Conservation (phyloP, 139 green algal species). For the Closterium sp. region DNA sequence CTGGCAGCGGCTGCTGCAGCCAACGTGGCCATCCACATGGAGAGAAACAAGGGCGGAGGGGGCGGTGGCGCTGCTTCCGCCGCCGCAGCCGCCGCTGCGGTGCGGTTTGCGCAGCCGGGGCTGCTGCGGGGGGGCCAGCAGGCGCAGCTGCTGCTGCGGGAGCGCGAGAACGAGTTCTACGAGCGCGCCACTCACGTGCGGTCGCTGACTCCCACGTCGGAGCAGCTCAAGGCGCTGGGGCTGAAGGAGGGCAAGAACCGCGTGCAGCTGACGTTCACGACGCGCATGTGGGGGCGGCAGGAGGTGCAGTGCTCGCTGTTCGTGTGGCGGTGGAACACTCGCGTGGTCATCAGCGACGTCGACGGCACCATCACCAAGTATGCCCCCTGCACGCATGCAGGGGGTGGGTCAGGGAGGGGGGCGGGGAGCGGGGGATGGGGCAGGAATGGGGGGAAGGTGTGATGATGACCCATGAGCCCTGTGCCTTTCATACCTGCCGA, state of each 20-base stretch:
- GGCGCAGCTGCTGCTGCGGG: not conserved
- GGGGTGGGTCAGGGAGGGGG: too few species aligned
- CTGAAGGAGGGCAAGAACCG: slow-evolving; percentile 76
- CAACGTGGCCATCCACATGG: not conserved
- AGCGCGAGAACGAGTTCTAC: not conserved
- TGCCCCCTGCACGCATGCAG: not conserved
- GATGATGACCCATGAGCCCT: not conserved
- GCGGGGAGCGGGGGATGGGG: not conserved
- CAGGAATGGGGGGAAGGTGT: too few species aligned
- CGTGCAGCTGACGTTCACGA: slow-evolving; percentile 72
- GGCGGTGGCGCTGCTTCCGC: not conserved
- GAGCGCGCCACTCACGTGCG: not conserved
- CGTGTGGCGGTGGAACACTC: slow-evolving; percentile 69
- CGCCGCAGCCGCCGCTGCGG: not conserved
- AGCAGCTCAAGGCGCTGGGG: slow-evolving; percentile 68
- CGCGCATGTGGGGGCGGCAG: slow-evolving; percentile 43
- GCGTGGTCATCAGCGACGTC: slow-evolving; percentile 80
- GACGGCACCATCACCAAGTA: slow-evolving; percentile 90
- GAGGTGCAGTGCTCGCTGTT: slow-evolving; percentile 76
- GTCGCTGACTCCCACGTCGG: slow-evolving; percentile 14
- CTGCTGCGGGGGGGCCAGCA: not conserved
- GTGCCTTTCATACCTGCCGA: not conserved
- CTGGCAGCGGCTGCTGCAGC: slow-evolving; percentile 8
- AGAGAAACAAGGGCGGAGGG: not conserved
- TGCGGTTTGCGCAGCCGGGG: not conserved